Evolutionary conservation across 768 basidiomycete genomes (phyloP), one percentile per base, ranked within the genome.

Genomic region (Podaxis sp.): DNA sequence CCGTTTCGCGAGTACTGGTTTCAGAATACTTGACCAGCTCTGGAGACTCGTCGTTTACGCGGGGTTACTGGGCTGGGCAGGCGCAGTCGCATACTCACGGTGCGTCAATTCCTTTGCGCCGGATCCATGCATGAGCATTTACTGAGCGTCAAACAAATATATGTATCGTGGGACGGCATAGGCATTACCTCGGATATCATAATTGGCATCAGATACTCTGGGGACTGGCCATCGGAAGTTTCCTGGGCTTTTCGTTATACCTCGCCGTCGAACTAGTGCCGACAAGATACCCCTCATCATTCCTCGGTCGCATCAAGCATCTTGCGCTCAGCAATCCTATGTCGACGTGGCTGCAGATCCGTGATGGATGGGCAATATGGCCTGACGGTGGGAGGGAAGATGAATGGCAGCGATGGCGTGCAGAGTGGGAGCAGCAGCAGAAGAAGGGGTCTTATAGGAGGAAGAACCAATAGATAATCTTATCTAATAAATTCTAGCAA

Each of bases 351-450:
- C 71, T 90, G 37, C 83, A 86, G 53, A 75, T 95, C 48, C 81
- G 90, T 53, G 92, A 95, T 69, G 90, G 93, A 5, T 95, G 93
- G 93, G 82, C 79, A 11, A 77, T 93, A 1, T 95, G 90, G 88
- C 67, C 77, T 3, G 92, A 95, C 71, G 88, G 88, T n/a, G 92
- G 92, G 2, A 80, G 83, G 26, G 90, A 90, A 70, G 76, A 68
- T 22, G 90, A 91, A 65, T 95, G 90, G 89, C 68, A 72, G 62
- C 72, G 74, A 28, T 95, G 92, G 92, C 81, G 82, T 64, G 66
- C 67, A 17, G 77, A 80, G 67, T 89, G 87, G 82, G 82, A 86
- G 48, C 77, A 72, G 57, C 77, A 70, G 60, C 69, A 71, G 50
- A 66, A 63, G 50, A 56, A 60, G 26, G 55, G 1, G 26, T 1